A percentile compares a stretch with the other conserved stretches of the same genome.
phyloP scores from a whole-genome alignment of 495 filamentous ascomycete genomes.

The Hypomontagnella monticulosa region DNA sequence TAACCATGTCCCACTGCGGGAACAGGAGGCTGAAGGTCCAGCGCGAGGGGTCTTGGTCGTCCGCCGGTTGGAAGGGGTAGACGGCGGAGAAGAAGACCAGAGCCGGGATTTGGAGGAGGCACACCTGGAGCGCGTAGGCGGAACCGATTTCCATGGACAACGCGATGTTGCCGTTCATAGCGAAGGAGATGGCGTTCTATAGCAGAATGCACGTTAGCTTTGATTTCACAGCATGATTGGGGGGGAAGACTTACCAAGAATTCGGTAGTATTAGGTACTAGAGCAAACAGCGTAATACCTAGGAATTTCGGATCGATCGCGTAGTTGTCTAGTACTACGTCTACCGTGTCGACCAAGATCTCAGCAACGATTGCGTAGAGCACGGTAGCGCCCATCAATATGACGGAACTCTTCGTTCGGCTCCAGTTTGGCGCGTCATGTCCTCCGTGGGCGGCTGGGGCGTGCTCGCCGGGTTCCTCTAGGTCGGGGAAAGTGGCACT shows the following conservation, averaged over 20 bases:
- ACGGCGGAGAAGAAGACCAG: slow-evolving; percentile 89
- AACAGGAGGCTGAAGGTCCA: slow-evolving; percentile 96
- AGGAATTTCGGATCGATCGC: slow-evolving; percentile 98
- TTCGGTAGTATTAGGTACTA: slow-evolving; percentile 98
- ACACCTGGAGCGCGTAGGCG: slow-evolving; percentile 96
- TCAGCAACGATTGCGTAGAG: slow-evolving; percentile 97
- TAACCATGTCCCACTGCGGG: slow-evolving; percentile 99
- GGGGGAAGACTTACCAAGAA: slow-evolving; percentile 75
- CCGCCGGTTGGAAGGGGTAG: slow-evolving; percentile 47
- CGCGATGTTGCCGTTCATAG: slow-evolving; percentile 99
- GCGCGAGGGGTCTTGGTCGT: slow-evolving; percentile 65
- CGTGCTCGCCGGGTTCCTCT: slow-evolving; percentile 51
- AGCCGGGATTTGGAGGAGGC: slow-evolving; percentile 93
- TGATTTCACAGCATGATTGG: not conserved
- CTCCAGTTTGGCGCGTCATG: slow-evolving; percentile 99
- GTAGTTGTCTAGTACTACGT: slow-evolving; percentile 87
- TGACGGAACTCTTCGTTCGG: slow-evolving; percentile 84
- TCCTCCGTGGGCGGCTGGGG: slow-evolving; percentile 72
- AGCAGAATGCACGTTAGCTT: slow-evolving; percentile 47
- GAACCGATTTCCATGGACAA: slow-evolving; percentile 99
- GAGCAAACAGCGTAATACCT: slow-evolving; percentile 94
- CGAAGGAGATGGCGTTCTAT: slow-evolving; percentile 98
- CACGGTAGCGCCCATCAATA: slow-evolving; percentile 88
- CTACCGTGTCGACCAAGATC: slow-evolving; percentile 95
- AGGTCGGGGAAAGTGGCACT: slow-evolving; percentile 52